Conservation (phyloP, 305 asterid genomes). For the Fraxinus floribunda region DNA sequence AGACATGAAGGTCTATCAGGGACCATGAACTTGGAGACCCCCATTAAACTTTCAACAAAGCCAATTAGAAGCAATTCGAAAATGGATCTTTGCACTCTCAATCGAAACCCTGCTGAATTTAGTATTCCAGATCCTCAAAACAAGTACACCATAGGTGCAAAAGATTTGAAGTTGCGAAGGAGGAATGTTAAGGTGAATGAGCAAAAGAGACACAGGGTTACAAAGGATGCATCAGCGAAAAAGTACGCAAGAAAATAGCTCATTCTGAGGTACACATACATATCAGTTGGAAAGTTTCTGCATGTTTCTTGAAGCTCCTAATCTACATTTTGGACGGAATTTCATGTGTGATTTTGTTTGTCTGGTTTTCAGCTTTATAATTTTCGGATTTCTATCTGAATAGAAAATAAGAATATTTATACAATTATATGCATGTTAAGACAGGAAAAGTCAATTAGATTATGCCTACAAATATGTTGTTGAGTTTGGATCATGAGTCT, state of each 20-base stretch:
- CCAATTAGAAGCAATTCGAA: slow-evolving; percentile 13
- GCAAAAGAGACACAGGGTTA: slow-evolving; percentile 37
- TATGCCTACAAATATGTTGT: neutral
- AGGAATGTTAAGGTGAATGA: slow-evolving; percentile 31
- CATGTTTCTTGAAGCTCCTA: neutral
- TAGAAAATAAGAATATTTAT: neutral
- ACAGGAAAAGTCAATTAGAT: neutral
- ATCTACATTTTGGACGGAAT: neutral
- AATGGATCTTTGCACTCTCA: slow-evolving; percentile 44
- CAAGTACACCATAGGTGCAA: slow-evolving; percentile 47
- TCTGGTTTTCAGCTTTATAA: neutral
- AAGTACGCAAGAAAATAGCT: slow-evolving; percentile 27
- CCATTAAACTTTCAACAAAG: neutral
- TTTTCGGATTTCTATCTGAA: neutral
- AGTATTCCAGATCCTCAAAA: slow-evolving; percentile 53
- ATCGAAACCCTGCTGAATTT: slow-evolving; percentile 77
- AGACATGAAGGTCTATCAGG: neutral
- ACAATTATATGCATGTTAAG: neutral
- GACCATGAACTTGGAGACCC: slow-evolving; percentile 25
- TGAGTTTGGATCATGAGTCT: neutral
- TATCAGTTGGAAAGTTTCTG: neutral
- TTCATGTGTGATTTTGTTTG: neutral
- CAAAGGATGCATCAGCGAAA: slow-evolving; percentile 28
- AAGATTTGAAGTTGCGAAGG: slow-evolving; percentile 44
- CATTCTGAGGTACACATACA: neutral